These are phyloP conservation scores for Catenaria anguillulae DNA, from an alignment of 371 early-diverging fungal genomes.

Conservation along the genomic window DNA sequence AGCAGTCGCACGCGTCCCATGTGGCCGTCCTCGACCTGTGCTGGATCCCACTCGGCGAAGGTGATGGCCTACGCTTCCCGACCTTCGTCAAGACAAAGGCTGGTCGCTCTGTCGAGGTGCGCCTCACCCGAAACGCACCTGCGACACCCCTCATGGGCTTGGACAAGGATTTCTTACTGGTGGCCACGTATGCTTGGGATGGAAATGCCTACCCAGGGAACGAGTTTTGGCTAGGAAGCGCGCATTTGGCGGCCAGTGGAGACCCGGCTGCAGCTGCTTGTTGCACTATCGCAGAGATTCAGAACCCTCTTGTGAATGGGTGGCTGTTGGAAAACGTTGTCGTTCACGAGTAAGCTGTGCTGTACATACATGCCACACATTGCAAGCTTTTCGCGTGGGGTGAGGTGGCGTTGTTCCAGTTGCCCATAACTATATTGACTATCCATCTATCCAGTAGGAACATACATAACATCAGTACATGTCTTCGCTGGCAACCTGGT, in stretches of 20 bases:
- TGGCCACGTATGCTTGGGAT: constrained; percentile 24
- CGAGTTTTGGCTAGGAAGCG: constrained; percentile 21
- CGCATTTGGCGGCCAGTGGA: constrained; percentile 13
- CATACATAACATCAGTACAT: no score
- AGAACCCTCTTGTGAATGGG: constrained; percentile 11
- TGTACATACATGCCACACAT: no score
- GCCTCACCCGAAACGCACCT: background rate
- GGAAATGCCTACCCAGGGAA: constrained; percentile 21
- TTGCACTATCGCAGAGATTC: constrained; percentile 17
- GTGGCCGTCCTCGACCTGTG: constrained; percentile 15
- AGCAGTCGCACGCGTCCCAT: constrained; percentile 7
- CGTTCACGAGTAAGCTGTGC: no score
- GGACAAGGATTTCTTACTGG: constrained; percentile 10
- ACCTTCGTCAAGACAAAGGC: background rate
- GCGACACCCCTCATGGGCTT: background rate
- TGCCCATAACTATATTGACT: no score
- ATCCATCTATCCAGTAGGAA: no score
- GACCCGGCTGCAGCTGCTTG: constrained; percentile 22
- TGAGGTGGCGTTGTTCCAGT: no score
- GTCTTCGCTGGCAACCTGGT: no score
- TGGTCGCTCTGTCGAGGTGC: background rate
- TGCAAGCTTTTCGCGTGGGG: no score
- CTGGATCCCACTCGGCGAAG: background rate
- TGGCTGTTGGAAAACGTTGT: no score
- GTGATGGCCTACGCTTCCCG: background rate